Percentiles rank a stretch among this genome's conserved stretches.
phyloP scores from a whole-genome alignment of 2,329 filamentous ascomycete genomes.

The Kalmusia sp. region DNA sequence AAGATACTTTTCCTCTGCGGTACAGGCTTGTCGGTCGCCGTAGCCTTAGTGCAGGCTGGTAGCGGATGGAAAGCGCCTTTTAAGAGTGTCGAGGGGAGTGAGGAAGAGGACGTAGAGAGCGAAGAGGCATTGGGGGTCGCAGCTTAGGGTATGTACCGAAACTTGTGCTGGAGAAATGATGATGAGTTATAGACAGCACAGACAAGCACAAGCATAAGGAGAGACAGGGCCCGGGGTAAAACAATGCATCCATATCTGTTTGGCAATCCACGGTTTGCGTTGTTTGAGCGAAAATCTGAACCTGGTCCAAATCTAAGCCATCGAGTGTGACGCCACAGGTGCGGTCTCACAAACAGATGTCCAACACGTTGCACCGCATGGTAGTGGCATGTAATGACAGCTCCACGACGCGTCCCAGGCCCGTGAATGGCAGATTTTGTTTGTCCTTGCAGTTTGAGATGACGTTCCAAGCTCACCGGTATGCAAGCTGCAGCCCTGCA shows the following conservation, averaged over 20 bases:
- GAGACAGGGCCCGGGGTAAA: too few species aligned
- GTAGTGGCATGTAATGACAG: not conserved
- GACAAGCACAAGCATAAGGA: too few species aligned
- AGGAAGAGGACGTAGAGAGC: conserved; percentile 28
- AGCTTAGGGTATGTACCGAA: conserved; percentile 14
- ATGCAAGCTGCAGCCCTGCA: too few species aligned
- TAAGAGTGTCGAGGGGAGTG: conserved; percentile 22
- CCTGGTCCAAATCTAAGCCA: too few species aligned
- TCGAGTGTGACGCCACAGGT: not conserved
- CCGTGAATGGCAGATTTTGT: too few species aligned
- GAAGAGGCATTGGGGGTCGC: conserved; percentile 30
- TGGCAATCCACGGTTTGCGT: too few species aligned
- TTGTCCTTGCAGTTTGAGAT: not conserved
- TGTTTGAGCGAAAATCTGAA: too few species aligned
- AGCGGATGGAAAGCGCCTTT: conserved; percentile 61
- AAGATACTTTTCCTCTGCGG: conserved; percentile 61
- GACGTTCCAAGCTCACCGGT: too few species aligned
- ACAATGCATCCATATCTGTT: too few species aligned
- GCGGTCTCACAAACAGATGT: too few species aligned
- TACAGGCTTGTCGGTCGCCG: conserved; percentile 56
- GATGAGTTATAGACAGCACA: too few species aligned
- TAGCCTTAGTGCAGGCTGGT: conserved; percentile 62
- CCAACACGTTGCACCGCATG: not conserved
- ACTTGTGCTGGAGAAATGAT: too few species aligned
- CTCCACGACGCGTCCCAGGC: not conserved